Evolutionary conservation across 768 basidiomycete genomes (phyloP), one percentile per base, ranked within the genome.

Genomic region (Sistotremastrum suecicum): DNA sequence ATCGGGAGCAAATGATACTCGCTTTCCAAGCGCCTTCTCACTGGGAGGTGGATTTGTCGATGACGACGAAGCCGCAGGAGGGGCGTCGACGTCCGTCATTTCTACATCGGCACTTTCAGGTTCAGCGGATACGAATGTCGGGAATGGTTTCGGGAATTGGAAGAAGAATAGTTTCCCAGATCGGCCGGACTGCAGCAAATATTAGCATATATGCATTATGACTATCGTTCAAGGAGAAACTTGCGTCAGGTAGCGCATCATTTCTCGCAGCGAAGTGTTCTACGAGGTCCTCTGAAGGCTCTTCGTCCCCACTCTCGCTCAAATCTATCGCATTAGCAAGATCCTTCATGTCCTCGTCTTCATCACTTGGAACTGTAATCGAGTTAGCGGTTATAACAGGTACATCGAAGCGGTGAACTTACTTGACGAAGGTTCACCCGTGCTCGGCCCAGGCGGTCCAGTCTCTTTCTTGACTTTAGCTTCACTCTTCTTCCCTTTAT

Each of bases 111-210:
- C 47, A 6, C 48, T 53, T 43, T 63, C 56, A 6, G 58, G 55
- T 12, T 63, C 49, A 5, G 60, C 50, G 5, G 58, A 44, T 48
- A 66, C 48, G 62, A 91, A 91, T 4, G 66, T 70, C 0, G 90
- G 89, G 61, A 95, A 91, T 0, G 87, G 84, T 6, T 68, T 60
- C 0, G 91, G 91, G 55, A 94, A 94, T 57, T 92, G 89, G 65
- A 94, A 91, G 53, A 90, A 80, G 56, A 84, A 94, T 3, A 94
- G 63, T 12, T 72, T 69, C 45, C 86, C 80, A 60, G 77, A 78
- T 44, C 68, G 69, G 35, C 77, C 80, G 53, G 20, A 40, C 11
- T 38, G 32, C 7, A 45, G 32, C 48, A 28, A 33, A 29, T 47
- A 35, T 39, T 7, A 37, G 30, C 37, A 46, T 45, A 40, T 29